Evolutionary conservation across 495 filamentous ascomycete species (phyloP), one percentile per base, ranked within the genome.

Genomic region (Usnea hakonensis): DNA sequence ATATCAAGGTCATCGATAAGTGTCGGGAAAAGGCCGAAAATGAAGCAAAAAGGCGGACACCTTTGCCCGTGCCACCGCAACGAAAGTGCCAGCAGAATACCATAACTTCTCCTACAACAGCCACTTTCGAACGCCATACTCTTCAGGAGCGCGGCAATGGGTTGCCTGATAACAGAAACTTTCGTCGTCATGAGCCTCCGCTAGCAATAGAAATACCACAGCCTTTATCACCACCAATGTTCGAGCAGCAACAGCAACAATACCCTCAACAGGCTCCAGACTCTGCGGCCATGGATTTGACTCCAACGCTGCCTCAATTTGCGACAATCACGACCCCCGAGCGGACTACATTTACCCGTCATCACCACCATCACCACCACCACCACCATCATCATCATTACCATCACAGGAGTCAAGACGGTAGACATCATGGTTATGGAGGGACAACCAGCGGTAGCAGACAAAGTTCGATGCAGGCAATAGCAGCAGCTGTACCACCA

Each of bases 1-100:
- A 98, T 76, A 90, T 96, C 77, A 89, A 94, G 72, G 91, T 97
- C 61, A 84, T 96, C 60, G 94, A 97, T 65, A 90, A 89, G 70
- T 87, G 88, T 63, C 87, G 90, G 57, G 88, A 92, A 64, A 91
- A 89, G 74, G 87, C 86, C 35, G 90, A 96, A 66, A 73, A 77
- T 36, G 85, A 88, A 58, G 79, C 84, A 57, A 80, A 80, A 46
- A 85, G 85, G 56, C 77, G 74, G 55, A 70, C 61, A 67, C 71
- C 60, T 28, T 54, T 64, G 10, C 68, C 60, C 21, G 72, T 78
- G 32, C 77, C 80, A 55, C 76, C 76, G 54, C 60, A 62, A 58
- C 60, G 65, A 23, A 64, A 67, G 55, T 19, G 53, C 43, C 77
- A 79, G 64, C 78, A 76, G 48, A 80, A 75, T 46, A 66, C 71